phyloP scores from a whole-genome alignment of 2,329 filamentous ascomycete species.

The Helotiales sp. region DNA sequence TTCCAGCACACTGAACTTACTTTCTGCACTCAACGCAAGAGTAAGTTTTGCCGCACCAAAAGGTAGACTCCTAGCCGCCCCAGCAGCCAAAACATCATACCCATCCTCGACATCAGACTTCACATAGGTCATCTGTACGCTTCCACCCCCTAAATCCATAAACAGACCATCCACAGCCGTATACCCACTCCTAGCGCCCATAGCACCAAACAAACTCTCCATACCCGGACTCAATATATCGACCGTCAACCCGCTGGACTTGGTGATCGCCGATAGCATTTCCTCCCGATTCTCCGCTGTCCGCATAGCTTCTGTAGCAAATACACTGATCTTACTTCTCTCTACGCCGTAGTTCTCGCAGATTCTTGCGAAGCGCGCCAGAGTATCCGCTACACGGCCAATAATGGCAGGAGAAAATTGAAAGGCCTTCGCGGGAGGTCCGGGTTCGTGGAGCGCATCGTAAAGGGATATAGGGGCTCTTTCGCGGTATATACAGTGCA shows the following conservation, averaged over 20 bases:
- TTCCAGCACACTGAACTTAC: too few relatives aligned
- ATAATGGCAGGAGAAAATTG: constrained; percentile 63
- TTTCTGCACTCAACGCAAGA: constrained; percentile 49
- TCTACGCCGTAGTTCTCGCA: constrained; percentile 74
- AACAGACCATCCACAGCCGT: constrained; percentile 65
- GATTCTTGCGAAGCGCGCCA: constrained; percentile 73
- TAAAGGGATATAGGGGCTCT: constrained; percentile 85
- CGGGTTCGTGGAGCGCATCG: constrained; percentile 69
- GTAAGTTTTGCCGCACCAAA: constrained; percentile 65
- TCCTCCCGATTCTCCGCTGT: constrained; percentile 74
- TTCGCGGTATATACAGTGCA: constrained; percentile 78
- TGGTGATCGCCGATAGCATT: constrained; percentile 69
- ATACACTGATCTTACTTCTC: constrained; percentile 67
- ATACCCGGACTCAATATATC: constrained; percentile 77
- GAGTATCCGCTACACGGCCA: constrained; percentile 64
- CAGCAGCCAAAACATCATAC: constrained; percentile 60
- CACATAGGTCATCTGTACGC: constrained; percentile 71
- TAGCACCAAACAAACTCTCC: constrained; percentile 81
- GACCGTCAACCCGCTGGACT: constrained; percentile 69
- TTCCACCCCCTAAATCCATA: constrained; percentile 75
- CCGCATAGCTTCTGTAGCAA: constrained; percentile 89
- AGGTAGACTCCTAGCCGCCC: constrained; percentile 61
- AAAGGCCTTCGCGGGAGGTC: constrained; percentile 39
- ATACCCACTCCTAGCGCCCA: constrained; percentile 77
- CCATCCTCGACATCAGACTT: constrained; percentile 49